Base-by-base conservation (phyloP, 805 yeast species). In the Kodamaea kakaduensis region DNA sequence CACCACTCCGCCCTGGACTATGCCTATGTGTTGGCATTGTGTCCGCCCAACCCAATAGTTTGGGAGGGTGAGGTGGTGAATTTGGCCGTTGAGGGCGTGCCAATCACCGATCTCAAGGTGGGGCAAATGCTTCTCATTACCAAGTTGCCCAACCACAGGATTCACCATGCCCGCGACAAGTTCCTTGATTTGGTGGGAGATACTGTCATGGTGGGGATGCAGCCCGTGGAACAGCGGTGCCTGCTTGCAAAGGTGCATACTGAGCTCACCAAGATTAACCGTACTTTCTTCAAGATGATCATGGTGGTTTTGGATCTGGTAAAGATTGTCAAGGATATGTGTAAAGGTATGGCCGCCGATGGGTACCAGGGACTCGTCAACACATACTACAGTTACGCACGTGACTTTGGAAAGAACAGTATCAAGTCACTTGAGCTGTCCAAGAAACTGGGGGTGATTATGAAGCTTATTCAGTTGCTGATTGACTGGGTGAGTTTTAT, bases 401-500 rank as follows among this genome's bases (percentile, higher is more conserved):
- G 89, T 39, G 97, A 90, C 55, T 75, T 81, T 44, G 89, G 93
- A 2, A 79, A 79, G 47, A 81, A 82, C 45, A 78, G 86, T 2
- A 66, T 84, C 25, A 68, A 77, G 41, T 72, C 71, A 34, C 68
- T 83, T 43, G 89, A 84, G 36, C 71, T 81, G 3, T 61, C 76
- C 2, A 67, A 82, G 37, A 78, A 85, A 43, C 77, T 89, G 0
- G 71, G 76, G 0, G 72, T 88, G 7, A 78, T 87, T 17, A 64
- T 81, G 61, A 77, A 78, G 46, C 71, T 93, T 54, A 77, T 93
- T 19, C 77, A 78, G 38, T 60, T 87, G 42, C 76, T 94, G 29
- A 77, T 88, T 28, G 90, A 84, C 37, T 93, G 98, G 98, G 82
- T 93, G 12, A 77, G 87, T 38, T 90, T 88, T 52, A 78, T 93